Percentiles rank a stretch among this genome's conserved stretches.
phyloP scores from a whole-genome alignment of 139 green algal species.

The Chlorella sp. region DNA sequence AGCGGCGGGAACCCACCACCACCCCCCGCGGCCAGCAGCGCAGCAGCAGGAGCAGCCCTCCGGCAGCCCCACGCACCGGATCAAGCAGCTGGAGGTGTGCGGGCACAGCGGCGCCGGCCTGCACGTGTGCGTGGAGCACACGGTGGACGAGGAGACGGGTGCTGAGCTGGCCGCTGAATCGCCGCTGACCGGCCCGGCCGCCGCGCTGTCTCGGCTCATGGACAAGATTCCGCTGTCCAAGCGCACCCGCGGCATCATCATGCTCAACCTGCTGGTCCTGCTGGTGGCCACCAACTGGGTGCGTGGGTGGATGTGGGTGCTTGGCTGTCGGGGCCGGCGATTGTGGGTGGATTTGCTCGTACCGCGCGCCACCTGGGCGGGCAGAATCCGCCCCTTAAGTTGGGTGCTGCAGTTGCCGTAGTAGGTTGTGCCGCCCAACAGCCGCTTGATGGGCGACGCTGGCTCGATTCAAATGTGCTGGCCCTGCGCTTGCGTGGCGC shows the following conservation, averaged over 20 bases:
- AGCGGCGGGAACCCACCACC: too few species aligned
- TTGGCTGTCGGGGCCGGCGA: not conserved
- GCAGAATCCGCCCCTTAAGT: too few species aligned
- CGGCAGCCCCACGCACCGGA: too few species aligned
- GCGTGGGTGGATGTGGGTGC: not conserved
- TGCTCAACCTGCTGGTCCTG: conserved; percentile 53
- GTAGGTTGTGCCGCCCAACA: too few species aligned
- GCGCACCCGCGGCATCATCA: conserved; percentile 26
- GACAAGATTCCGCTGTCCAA: conserved; percentile 7
- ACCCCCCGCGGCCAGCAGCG: not conserved
- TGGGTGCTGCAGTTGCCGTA: too few species aligned
- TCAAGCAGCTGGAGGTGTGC: too few species aligned
- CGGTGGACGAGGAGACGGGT: not conserved
- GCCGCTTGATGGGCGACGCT: too few species aligned
- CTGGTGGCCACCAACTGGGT: conserved; percentile 55
- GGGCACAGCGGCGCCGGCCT: too few species aligned
- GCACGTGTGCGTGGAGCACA: not conserved
- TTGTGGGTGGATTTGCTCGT: not conserved
- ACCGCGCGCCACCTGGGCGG: not conserved
- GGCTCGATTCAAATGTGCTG: too few species aligned
- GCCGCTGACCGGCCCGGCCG: not conserved
- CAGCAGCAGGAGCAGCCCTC: not conserved
- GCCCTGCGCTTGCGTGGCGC: too few species aligned
- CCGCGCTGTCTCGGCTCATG: not conserved
- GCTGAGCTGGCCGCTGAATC: too few species aligned